These are phyloP conservation scores for Cutaneotrichosporon sp. DNA, from an alignment of 1,284 basidiomycete genomes.

Conservation along the genomic window DNA sequence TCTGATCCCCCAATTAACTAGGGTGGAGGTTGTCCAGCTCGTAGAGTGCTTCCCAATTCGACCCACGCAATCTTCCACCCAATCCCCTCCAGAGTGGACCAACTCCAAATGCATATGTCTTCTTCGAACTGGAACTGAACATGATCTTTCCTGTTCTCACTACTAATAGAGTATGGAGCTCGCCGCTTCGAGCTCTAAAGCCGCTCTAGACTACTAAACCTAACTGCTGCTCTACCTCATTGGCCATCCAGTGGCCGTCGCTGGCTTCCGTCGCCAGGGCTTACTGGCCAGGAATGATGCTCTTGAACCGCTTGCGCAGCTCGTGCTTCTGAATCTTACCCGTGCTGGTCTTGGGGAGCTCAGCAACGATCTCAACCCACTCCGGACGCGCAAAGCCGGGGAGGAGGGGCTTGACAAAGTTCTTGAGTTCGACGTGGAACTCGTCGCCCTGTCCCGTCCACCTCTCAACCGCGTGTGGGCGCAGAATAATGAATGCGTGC, in stretches of 20 bases:
- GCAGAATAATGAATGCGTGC: slow-evolving; percentile 65
- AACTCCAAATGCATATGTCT: too few relatives aligned
- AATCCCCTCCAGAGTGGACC: neutral
- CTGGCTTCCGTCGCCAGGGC: too few relatives aligned
- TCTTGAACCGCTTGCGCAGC: slow-evolving; percentile 39
- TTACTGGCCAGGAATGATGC: slow-evolving; percentile 5
- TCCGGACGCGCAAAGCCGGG: slow-evolving; percentile 21
- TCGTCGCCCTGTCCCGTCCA: slow-evolving; percentile 5
- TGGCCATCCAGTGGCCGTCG: too few relatives aligned
- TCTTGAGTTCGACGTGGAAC: slow-evolving; percentile 16
- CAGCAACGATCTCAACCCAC: slow-evolving; percentile 32
- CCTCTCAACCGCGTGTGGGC: slow-evolving; percentile 21
- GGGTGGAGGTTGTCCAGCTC: too few relatives aligned
- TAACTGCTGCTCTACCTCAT: neutral
- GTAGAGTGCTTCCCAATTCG: too few relatives aligned
- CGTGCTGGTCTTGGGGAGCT: slow-evolving; percentile 78
- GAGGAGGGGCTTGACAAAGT: slow-evolving; percentile 11
- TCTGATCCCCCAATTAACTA: too few relatives aligned
- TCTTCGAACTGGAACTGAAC: too few relatives aligned
- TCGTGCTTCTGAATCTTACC: slow-evolving; percentile 83
- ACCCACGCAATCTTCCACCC: neutral
- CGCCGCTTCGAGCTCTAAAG: too few relatives aligned
- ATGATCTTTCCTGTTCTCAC: too few relatives aligned
- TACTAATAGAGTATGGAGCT: too few relatives aligned
- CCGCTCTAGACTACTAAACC: too few relatives aligned